These are phyloP conservation scores for Penicillium concentricum DNA, from an alignment of 2,329 filamentous ascomycete genomes.

Conservation along the genomic window DNA sequence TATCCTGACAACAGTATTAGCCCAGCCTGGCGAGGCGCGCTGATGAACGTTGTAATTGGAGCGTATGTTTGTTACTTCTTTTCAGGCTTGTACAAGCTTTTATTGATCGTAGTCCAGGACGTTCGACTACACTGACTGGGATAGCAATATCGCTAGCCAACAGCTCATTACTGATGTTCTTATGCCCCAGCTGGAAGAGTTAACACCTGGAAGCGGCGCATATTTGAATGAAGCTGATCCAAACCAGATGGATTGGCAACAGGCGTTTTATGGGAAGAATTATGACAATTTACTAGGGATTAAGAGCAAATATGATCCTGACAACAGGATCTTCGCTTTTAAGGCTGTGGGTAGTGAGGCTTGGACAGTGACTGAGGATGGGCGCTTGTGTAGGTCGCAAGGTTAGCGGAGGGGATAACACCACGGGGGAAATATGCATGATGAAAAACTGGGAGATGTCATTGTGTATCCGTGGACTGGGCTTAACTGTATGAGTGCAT, in stretches of 20 bases:
- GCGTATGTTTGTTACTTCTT: background rate
- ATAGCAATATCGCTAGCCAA: background rate
- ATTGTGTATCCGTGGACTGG: background rate
- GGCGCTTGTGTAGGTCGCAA: background rate
- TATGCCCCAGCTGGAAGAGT: constrained; percentile 5
- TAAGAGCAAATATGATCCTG: constrained; percentile 16
- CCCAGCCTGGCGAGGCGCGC: constrained; percentile 13
- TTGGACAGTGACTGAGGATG: background rate
- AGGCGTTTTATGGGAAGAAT: constrained; percentile 22
- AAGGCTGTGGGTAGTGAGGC: constrained; percentile 15
- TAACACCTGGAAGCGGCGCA: constrained; percentile 18
- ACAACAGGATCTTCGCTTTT: constrained; percentile 9
- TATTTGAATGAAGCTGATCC: constrained; percentile 28
- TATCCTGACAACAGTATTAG: constrained; percentile 13
- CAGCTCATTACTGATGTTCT: constrained; percentile 9
- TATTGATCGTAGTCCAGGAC: background rate
- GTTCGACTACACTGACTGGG: constrained; percentile 6
- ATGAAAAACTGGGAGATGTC: background rate
- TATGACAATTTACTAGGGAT: constrained; percentile 4
- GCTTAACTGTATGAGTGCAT: background rate
- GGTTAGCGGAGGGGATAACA: background rate
- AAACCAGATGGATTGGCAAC: constrained; percentile 22
- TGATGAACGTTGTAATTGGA: constrained; percentile 8
- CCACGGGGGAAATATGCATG: background rate
- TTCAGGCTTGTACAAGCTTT: background rate